Conservation (phyloP, 441 rosid species). For the Pelargonium fulgidum region DNA sequence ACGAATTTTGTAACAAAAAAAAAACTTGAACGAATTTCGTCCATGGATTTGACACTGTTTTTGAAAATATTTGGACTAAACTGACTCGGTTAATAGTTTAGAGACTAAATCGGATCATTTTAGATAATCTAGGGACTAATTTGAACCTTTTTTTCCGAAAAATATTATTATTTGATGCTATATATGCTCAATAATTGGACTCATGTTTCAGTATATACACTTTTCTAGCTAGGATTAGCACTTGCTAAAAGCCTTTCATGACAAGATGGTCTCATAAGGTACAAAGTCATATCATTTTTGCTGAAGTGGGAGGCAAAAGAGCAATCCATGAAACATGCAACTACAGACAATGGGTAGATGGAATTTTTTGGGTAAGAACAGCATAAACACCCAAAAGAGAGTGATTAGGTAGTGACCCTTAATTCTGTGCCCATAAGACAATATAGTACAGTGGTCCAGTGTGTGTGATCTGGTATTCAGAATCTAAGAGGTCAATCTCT, state of each 20-base stretch:
- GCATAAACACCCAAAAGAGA: not conserved
- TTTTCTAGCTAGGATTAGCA: not conserved
- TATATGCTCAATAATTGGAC: not conserved
- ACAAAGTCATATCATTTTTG: not conserved
- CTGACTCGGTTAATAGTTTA: no score
- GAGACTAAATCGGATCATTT: no score
- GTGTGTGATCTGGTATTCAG: slow-evolving; percentile 3
- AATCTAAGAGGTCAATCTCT: slow-evolving; percentile 10
- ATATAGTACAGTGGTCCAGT: slow-evolving; percentile 6
- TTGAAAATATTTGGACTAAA: no score
- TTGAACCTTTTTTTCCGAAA: not conserved
- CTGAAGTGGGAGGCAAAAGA: slow-evolving; percentile 2
- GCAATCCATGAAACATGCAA: not conserved
- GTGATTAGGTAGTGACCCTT: not conserved
- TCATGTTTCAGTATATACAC: not conserved
- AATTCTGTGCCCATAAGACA: slow-evolving; percentile 8
- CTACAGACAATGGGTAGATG: slow-evolving; percentile 5
- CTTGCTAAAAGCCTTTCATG: not conserved
- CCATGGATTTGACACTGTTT: no score
- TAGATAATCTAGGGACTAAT: no score
- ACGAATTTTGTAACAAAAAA: no score
- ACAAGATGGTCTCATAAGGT: slow-evolving; percentile 10
- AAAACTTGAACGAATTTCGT: no score
- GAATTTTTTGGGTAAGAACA: slow-evolving; percentile 10
- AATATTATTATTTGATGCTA: not conserved